Conservation (phyloP, 371 early-diverging fungal species). For the Apophysomyces variabilis region DNA sequence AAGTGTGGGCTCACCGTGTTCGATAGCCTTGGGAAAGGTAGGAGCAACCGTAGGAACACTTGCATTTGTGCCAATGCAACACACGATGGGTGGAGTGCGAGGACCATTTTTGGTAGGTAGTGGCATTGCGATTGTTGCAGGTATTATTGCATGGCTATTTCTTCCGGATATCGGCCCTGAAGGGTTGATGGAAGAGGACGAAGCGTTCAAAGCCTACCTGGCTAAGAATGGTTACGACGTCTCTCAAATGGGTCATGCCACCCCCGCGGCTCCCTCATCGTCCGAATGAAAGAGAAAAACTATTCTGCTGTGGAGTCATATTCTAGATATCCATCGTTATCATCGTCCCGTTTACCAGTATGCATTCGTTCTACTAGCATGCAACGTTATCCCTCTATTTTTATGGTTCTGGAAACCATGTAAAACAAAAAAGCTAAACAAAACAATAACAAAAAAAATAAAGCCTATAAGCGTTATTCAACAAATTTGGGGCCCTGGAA, state of each 20-base stretch:
- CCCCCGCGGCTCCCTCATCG: neutral
- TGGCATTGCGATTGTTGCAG: conserved; percentile 32
- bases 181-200: conserved; percentile 52
- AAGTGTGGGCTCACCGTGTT: conserved; percentile 21
- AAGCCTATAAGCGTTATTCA: neutral
- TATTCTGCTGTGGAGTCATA: neutral
- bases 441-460: neutral
- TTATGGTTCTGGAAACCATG: conserved; percentile 4
- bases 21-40: conserved; percentile 42
- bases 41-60: conserved; percentile 46
- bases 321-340: neutral
- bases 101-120: conserved; percentile 38
- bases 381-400: neutral
- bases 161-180: conserved; percentile 35
- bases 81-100: conserved; percentile 29
- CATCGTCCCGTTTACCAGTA: neutral
- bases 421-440: neutral
- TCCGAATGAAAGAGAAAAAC: neutral
- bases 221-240: conserved; percentile 49
- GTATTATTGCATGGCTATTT: conserved; percentile 31
- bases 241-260: conserved; percentile 33
- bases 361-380: no score
- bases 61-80: conserved; percentile 38
- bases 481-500: no score
- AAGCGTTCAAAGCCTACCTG: conserved; percentile 50